Percentiles rank a stretch among this genome's conserved stretches.
These are phyloP conservation scores for Cucurbita maxima DNA, from an alignment of 306 rosid genomes.

Conservation along the genomic window DNA sequence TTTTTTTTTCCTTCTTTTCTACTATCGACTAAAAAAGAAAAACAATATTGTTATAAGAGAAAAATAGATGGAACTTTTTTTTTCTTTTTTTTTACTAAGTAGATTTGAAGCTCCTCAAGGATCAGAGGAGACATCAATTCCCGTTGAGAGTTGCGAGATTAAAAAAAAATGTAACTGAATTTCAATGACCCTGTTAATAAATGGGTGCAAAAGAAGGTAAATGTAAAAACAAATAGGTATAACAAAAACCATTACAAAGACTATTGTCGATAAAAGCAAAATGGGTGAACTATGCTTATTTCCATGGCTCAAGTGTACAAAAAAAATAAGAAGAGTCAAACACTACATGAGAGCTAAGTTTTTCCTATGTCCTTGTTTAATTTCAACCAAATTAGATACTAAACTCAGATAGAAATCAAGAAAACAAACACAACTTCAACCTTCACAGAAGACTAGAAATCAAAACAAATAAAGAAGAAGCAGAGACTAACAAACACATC, in stretches of 20 bases:
- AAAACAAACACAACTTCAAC: background rate
- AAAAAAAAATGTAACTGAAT: background rate
- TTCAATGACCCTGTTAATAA: background rate
- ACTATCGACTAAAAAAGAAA: too few species aligned
- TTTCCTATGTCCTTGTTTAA: background rate
- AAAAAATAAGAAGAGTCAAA: too few species aligned
- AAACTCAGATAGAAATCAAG: background rate
- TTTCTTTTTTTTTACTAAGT: too few species aligned
- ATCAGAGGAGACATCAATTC: too few species aligned
- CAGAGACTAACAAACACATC: background rate
- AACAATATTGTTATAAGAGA: too few species aligned
- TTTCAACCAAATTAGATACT: background rate
- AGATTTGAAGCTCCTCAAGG: too few species aligned
- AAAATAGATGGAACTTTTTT: too few species aligned
- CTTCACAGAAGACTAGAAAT: background rate
- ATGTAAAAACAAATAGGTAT: too few species aligned
- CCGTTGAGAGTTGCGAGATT: background rate
- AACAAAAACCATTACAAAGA: too few species aligned
- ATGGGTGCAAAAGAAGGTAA: background rate
- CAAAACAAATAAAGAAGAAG: too few species aligned
- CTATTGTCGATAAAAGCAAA: background rate
- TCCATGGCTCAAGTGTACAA: background rate
- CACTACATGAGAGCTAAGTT: background rate
- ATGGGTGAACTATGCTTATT: background rate
- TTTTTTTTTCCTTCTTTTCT: too few species aligned